A percentile compares a stretch with the other conserved stretches of the same genome.
Evolutionary conservation across 805 yeast species (phyloP).

Genomic region (Nakazawaea sp.): DNA sequence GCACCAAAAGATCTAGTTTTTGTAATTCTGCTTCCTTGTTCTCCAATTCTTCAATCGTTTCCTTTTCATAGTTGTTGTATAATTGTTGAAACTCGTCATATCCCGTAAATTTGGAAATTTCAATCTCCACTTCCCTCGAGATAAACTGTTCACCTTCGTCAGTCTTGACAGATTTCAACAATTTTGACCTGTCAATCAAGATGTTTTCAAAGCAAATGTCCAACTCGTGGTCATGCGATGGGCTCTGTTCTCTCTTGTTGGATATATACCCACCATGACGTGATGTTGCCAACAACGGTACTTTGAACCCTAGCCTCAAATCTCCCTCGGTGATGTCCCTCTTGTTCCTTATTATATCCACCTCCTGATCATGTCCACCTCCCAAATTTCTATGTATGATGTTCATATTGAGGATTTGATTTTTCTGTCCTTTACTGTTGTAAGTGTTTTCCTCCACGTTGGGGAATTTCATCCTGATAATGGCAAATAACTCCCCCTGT

Average conservation of each 20-base stretch:
- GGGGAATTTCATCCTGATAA: conserved; percentile 3
- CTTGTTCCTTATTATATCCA: conserved; percentile 5
- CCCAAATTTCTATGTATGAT: conserved; percentile 1
- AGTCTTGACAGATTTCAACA: conserved; percentile 5
- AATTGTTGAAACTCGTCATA: conserved; percentile 6
- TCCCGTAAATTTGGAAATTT: neutral
- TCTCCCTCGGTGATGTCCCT: conserved; percentile 2
- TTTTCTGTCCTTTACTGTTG: conserved; percentile 4
- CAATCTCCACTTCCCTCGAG: conserved; percentile 1
- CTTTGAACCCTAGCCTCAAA: conserved; percentile 3
- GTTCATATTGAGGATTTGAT: conserved; percentile 6
- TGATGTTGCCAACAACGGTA: neutral
- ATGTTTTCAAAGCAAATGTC: conserved; percentile 9
- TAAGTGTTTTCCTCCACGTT: conserved; percentile 2
- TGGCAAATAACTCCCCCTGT: conserved; percentile 3
- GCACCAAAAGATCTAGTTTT: conserved; percentile 1
- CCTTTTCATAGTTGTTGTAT: conserved; percentile 4
- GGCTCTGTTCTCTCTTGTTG: neutral
- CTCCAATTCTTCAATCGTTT: neutral
- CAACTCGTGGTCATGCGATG: neutral
- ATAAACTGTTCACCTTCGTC: conserved; percentile 4
- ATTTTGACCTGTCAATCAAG: conserved; percentile 9
- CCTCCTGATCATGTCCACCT: neutral
- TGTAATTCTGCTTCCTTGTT: conserved; percentile 1
- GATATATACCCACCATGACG: no score